A percentile compares a stretch with the other conserved stretches of the same genome.
phyloP scores from a whole-genome alignment of 768 basidiomycete species.

The Termitomyces sp. region DNA sequence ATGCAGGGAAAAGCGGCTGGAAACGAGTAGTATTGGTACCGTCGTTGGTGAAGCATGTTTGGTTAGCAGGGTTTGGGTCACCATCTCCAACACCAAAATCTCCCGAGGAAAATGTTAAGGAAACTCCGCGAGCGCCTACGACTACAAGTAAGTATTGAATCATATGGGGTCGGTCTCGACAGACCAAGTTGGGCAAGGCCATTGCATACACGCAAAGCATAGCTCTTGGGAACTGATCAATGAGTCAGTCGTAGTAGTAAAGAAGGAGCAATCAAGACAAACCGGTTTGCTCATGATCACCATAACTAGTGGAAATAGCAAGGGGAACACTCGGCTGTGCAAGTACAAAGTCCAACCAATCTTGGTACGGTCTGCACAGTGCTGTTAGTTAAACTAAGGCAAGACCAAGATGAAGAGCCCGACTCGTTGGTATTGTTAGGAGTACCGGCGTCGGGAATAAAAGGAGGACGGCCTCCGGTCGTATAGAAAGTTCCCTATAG shows the following conservation, averaged over 20 bases:
- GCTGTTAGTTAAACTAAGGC: not conserved
- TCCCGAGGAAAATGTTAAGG: constrained; percentile 63
- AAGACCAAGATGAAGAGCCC: not conserved
- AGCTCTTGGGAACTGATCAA: constrained; percentile 48
- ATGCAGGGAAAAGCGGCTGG: constrained; percentile 58
- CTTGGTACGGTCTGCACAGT: constrained; percentile 26
- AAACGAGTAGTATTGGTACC: constrained; percentile 53
- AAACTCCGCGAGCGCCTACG: constrained; percentile 63
- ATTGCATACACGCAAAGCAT: constrained; percentile 52
- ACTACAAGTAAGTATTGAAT: not conserved
- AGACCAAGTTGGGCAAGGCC: constrained; percentile 63
- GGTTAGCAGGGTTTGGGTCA: constrained; percentile 45
- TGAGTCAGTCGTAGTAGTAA: not conserved
- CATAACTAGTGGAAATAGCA: constrained; percentile 68
- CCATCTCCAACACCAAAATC: constrained; percentile 73
- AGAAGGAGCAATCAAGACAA: not conserved
- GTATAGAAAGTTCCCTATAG: constrained; percentile 52
- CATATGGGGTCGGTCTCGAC: constrained; percentile 2
- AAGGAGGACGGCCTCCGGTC: constrained; percentile 59
- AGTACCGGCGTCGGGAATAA: constrained; percentile 41
- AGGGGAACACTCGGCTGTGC: constrained; percentile 43
- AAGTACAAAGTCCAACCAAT: constrained; percentile 59
- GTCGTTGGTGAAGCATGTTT: constrained; percentile 57
- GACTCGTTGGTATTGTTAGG: constrained; percentile 39
- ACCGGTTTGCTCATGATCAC: constrained; percentile 69